Base-by-base conservation (phyloP, 2,329 filamentous ascomycete species). In the Aspergillus carbonarius region DNA sequence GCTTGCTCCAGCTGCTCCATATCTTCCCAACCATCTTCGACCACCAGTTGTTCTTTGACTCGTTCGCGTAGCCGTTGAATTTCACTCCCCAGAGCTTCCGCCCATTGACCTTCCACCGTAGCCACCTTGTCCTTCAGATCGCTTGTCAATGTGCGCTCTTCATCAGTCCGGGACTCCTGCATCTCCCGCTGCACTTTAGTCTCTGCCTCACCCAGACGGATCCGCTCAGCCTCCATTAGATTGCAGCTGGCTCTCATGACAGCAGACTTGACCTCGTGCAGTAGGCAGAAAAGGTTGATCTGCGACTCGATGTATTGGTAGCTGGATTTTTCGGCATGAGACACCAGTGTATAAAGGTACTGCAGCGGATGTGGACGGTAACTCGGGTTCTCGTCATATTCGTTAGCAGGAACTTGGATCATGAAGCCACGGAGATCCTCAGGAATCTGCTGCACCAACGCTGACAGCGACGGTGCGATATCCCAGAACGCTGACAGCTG, bases 401-500 rank as follows among this genome's bases (percentile, higher is more conserved):
- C 95, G 17, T 85, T 81, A 0, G 83, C 72, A 0, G 95, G 93
- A 47, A 98, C 92, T 66, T 89, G 85, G 49, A 96, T 84, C 20
- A 85, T 81, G 74, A 96, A 92, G 1, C 77, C 78, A 3, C 71
- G 66, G 25, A 84, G 71, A 23, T 76, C 66, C 1, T 76, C 72
- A 0, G 92, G 93, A 20, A 97, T 88, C 68, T 90, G 89, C 60
- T 96, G 90, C 10, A 96, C 83, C 48, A 98, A 81, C 15, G 87
- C 83, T 25, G 89, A 82, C 0, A 99, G 82, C 3, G 88, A 87
- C 2, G 95, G 95, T 1, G 93, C 93, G 68, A 98, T 96, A 71
- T 99, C 95, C 95, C 95, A 99, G 74, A 98, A 99, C 0, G 93
- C 93, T 9, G 89, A 93, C 2, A 97, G 83, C 76, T 98, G 95